Base-by-base conservation (phyloP, 768 basidiomycete species). In the Hericium coralloides region DNA sequence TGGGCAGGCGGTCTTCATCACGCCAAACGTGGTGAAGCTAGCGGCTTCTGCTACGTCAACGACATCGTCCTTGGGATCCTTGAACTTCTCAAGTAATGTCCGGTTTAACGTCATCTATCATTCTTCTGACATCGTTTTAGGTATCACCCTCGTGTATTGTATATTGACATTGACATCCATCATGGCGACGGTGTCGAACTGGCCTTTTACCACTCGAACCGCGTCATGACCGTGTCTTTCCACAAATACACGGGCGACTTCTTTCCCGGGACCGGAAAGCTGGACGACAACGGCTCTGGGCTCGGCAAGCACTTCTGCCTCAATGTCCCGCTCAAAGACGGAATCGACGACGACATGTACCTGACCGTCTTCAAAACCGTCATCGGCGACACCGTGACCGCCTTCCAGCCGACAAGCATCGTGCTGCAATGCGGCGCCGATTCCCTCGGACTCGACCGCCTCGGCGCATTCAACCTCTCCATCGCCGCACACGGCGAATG, bases 1-100 rank as follows among this genome's bases (percentile, higher is more conserved):
- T 99, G 97, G 97, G 94, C 94, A 20, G 97, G 97, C 0, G 97
- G 97, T 0, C 78, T 99, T 18, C 97, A 99, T 71, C 97, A 99
- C 65, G 97, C 95, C 2, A 98, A 98, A 74, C 88, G 95, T 60
- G 90, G 92, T 0, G 95, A 98, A 73, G 95, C 97, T 8, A 98
- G 94, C 65, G 95, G 95, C 2, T 99, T 99, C 69, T 99, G 95
- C 72, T 99, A 98, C 69, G 82, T 98, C 20, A 99, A 99, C 68
- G 95, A 98, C 67, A 94, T 95, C 41, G 95, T 98, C 1, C 77
- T 99, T 0, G 93, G 87, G 0, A 97, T 99, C 51, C 74, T 98
- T 17, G 95, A 99, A 65, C 77, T 99, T 36, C 77, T 98, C 2
- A 79, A 59, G 72, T 69, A 25, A 15, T 61, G 58, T 8, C 20